Evolutionary conservation across 2,329 filamentous ascomycete genomes (phyloP), one percentile per base, ranked within the genome.

Genomic region (Teratosphaeria gauchensis): DNA sequence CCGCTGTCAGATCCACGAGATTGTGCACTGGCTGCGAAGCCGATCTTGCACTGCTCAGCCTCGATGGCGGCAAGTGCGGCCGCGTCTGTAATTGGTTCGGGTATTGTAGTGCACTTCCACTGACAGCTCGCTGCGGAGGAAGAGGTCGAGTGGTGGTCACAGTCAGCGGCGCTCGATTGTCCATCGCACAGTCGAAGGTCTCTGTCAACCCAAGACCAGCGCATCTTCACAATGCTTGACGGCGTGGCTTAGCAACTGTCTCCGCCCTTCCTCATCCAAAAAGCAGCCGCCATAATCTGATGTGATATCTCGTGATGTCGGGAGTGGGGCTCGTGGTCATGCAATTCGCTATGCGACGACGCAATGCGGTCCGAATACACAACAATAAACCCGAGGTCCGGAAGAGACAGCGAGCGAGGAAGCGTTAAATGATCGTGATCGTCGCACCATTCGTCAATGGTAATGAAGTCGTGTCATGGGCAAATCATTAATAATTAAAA

Each of bases 1-100:
- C 64, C 19, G 58, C 57, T 16, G 69, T 65, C 53, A 66, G 56
- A 58, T 71, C 64, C 51, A 71, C 64, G 31, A 64, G 48, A 31
- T 63, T 55, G 52, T 60, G 59, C 8, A 48, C 42, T 8, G 68
- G 63, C 46, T 70, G 67, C 38, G 68, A 69, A 48, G 63, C 66
- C 8, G 68, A 68, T 19, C 69, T 65, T 51, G 70, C 68, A 56
- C 64, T 68, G 63, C 66, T 69, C 53, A 72, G 66, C 35, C 66
- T 65, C 51, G 70, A 71, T 21, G 70, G 68, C 42, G 42, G 42
- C 8, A 66, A 59, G n/a, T 60, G 61, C 30, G 66, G 63, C 52
- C 67, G 63, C 48, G 58, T 48, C n/a, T 48, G 58, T 31, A 55
- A 57, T 30, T 61, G 63, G 33, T 66, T 63, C n/a, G 64, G 53